phyloP scores from a whole-genome alignment of 164 flowering plant species.

The Nymphaea colorata region DNA sequence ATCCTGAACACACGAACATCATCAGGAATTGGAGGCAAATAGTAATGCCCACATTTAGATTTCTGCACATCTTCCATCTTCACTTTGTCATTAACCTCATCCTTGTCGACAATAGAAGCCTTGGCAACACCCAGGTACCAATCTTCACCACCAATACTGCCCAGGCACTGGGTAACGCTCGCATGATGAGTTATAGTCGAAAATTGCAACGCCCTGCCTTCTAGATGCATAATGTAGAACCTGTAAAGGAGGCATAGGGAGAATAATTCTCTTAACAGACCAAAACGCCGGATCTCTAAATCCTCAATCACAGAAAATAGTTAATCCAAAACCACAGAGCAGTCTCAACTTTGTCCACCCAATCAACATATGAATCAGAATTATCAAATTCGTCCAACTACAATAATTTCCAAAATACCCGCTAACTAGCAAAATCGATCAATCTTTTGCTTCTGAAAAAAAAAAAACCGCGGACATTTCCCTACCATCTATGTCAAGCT shows the following conservation, averaged over 20 bases:
- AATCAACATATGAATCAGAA: too few species aligned
- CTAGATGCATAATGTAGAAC: constrained; percentile 73
- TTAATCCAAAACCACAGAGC: too few species aligned
- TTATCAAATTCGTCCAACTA: too few species aligned
- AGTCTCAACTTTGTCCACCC: too few species aligned
- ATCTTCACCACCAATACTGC: constrained; percentile 63
- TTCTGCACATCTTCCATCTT: constrained; percentile 1
- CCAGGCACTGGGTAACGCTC: constrained; percentile 86
- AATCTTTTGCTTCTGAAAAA: too few species aligned
- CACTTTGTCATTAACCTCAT: constrained; percentile 1
- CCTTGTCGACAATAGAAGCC: constrained; percentile 42
- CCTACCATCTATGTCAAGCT: too few species aligned
- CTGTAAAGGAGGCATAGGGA: constrained; percentile 16
- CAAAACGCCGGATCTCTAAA: too few species aligned
- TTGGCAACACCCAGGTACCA: constrained; percentile 94
- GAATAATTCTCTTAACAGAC: too few species aligned
- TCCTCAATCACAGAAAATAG: too few species aligned
- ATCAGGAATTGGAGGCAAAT: constrained; percentile 54
- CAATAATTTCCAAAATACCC: too few species aligned
- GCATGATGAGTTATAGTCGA: constrained; percentile 81
- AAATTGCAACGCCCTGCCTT: constrained; percentile 38
- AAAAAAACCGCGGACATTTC: too few species aligned
- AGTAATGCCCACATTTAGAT: constrained; percentile 64
- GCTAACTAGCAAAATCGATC: too few species aligned
- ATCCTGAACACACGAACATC: constrained; percentile 59